Evolutionary conservation across 495 filamentous ascomycete species (phyloP).

Genomic region (Terfezia claveryi): DNA sequence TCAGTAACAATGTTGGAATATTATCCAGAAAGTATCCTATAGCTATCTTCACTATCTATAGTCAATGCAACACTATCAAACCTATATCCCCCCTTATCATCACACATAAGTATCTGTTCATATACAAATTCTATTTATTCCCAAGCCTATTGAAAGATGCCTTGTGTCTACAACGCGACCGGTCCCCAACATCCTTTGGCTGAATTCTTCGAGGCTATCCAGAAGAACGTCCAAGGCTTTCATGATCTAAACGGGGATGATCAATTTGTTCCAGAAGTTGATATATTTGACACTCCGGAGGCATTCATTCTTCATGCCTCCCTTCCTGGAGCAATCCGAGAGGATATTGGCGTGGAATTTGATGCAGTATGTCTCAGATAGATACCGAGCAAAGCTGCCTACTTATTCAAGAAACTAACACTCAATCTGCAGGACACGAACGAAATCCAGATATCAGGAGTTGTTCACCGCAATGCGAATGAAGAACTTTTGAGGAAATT

Average conservation of each 20-base stretch:
- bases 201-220: too few relatives aligned
- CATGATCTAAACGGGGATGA: constrained; percentile 17
- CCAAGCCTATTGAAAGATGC: too few relatives aligned
- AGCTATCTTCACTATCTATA: too few relatives aligned
- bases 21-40: too few relatives aligned
- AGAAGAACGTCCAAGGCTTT: neutral
- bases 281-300: constrained; percentile 46
- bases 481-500: constrained; percentile 49
- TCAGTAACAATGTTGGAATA: too few relatives aligned
- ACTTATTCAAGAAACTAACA: neutral
- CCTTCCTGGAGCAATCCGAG: constrained; percentile 53
- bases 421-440: constrained; percentile 24
- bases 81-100: too few relatives aligned
- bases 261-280: constrained; percentile 42
- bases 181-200: too few relatives aligned
- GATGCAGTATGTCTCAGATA: constrained; percentile 24
- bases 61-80: too few relatives aligned
- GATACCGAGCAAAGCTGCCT: neutral
- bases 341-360: constrained; percentile 56
- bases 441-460: constrained; percentile 42
- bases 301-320: constrained; percentile 48
- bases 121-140: too few relatives aligned
- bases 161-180: too few relatives aligned
- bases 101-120: too few relatives aligned
- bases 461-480: constrained; percentile 46